A percentile compares a stretch with the other conserved stretches of the same genome.
Evolutionary conservation across 345 rosid genomes (phyloP).

Genomic region (Brassica napus): DNA sequence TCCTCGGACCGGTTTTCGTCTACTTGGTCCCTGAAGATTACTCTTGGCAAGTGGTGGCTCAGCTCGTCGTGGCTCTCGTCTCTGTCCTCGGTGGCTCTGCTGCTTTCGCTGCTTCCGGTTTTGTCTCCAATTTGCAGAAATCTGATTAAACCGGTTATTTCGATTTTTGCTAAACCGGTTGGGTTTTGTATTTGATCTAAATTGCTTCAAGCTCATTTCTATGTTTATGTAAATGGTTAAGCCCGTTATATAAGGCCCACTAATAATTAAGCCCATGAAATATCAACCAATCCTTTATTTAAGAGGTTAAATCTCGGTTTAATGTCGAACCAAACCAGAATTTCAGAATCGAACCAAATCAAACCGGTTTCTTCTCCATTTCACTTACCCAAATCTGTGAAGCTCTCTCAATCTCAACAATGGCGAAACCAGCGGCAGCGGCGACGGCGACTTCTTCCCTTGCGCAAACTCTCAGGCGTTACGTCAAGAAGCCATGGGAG

Average conservation of each 20-base stretch:
- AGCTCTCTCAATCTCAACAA: constrained; percentile 44
- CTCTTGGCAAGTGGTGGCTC: constrained; percentile 64
- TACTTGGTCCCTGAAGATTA: constrained; percentile 85
- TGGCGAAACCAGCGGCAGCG: constrained; percentile 64
- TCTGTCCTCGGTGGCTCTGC: constrained; percentile 79
- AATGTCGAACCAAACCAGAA: neutral
- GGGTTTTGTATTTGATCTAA: neutral
- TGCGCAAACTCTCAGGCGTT: constrained; percentile 61
- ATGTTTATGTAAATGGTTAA: constrained; percentile 7
- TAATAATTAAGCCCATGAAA: neutral
- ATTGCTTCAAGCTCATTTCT: constrained; percentile 2
- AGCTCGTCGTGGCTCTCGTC: constrained; percentile 55
- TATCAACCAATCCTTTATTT: neutral
- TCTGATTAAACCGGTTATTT: constrained; percentile 38
- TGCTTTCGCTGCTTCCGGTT: constrained; percentile 79
- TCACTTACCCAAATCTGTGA: constrained; percentile 18
- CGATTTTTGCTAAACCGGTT: constrained; percentile 12
- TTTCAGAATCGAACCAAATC: neutral
- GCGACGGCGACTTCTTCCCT: constrained; percentile 51
- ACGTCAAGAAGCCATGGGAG: constrained; percentile 93
- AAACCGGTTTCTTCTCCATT: neutral
- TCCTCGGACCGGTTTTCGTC: constrained; percentile 78
- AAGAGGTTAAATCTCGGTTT: neutral
- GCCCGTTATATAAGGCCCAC: neutral
- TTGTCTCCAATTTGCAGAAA: constrained; percentile 85